A percentile compares a stretch with the other conserved stretches of the same genome.
Conservation (phyloP, 345 rosid genomes). For the Boechera divaricarpa region DNA sequence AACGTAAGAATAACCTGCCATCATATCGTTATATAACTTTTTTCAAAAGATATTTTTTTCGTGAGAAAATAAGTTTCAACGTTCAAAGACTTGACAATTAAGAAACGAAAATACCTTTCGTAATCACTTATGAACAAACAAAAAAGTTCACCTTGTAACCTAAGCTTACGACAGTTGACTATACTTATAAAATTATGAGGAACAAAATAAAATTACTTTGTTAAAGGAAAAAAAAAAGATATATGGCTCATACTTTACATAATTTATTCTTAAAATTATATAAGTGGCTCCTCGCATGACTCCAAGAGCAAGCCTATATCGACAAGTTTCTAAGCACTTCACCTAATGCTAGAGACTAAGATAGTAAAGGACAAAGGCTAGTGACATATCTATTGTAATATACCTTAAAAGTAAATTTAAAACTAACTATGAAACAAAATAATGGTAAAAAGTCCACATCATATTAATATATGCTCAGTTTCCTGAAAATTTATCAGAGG, state of each 20-base stretch:
- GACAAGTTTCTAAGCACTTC: constrained; percentile 2
- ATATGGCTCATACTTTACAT: constrained; percentile 3
- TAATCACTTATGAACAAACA: not conserved
- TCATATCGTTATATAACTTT: too few relatives aligned
- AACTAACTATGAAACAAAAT: not conserved
- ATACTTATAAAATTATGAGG: not conserved
- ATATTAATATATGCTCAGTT: constrained; percentile 6
- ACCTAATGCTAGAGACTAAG: constrained; percentile 13
- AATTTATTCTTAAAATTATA: not conserved
- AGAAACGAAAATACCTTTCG: not conserved
- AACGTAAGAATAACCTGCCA: too few relatives aligned
- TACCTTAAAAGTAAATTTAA: not conserved
- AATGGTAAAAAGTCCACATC: constrained; percentile 1
- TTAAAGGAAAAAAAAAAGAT: not conserved
- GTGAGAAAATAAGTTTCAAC: not conserved
- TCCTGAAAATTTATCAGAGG: not conserved
- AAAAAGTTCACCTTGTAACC: not conserved
- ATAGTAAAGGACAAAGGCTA: not conserved
- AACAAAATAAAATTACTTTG: not conserved
- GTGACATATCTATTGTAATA: not conserved
- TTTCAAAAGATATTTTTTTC: not conserved
- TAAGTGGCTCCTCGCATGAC: constrained; percentile 29
- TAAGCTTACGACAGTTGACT: constrained; percentile 7
- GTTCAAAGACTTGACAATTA: not conserved
- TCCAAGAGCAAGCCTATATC: constrained; percentile 9